Percentiles rank a stretch among this genome's conserved stretches.
These are phyloP conservation scores for Orobanche coerulescens DNA, from an alignment of 257 asterid genomes.

Conservation along the genomic window DNA sequence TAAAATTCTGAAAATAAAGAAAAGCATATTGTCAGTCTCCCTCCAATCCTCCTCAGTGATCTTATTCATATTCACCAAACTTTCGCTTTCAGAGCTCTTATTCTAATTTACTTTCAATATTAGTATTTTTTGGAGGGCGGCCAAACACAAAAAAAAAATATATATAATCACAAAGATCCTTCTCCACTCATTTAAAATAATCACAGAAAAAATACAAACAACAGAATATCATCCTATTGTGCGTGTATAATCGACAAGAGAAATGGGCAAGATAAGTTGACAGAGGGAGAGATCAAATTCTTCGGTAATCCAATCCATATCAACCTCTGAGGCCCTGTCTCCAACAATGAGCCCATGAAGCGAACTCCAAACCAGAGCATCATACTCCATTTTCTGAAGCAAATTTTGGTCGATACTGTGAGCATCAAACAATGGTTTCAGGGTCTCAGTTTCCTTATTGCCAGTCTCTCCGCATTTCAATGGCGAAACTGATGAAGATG, in stretches of 20 bases:
- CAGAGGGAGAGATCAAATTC: neutral
- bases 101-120: neutral
- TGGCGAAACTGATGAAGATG: conserved; percentile 27
- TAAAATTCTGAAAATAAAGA: neutral
- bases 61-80: neutral
- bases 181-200: neutral
- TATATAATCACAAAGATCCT: neutral
- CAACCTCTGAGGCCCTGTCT: conserved; percentile 68
- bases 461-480: conserved; percentile 28
- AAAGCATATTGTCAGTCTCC: neutral
- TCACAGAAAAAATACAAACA: too few species aligned
- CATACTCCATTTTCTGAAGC: conserved; percentile 58
- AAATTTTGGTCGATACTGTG: conserved; percentile 44
- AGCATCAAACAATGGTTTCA: conserved; percentile 49
- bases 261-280: neutral
- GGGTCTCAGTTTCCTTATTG: conserved; percentile 21
- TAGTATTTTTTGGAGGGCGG: neutral
- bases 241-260: conserved; percentile 9
- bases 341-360: conserved; percentile 90
- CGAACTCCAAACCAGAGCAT: conserved; percentile 89
- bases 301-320: neutral
- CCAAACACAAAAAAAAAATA: too few species aligned
- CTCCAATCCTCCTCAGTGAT: neutral
- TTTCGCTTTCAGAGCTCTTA: neutral
- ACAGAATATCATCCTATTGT: neutral